Base-by-base conservation (phyloP, 2,329 filamentous ascomycete genomes). In the Aspergillus sp. region DNA sequence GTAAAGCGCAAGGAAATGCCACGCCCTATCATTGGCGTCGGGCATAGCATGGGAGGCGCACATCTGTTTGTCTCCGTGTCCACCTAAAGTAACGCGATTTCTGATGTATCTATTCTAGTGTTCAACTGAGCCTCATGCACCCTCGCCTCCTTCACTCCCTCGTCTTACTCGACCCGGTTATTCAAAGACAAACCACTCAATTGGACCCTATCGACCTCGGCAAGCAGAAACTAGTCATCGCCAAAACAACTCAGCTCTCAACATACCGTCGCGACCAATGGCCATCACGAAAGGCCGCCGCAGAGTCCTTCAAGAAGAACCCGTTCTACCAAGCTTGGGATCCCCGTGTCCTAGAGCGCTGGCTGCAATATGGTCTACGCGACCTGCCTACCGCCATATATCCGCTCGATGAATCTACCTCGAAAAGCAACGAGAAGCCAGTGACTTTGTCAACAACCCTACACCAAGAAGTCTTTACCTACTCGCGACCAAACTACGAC, bases 321-420 rank as follows among this genome's bases (percentile, higher is more conserved):
- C 85, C 85, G 48, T 96, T 96, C 79, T 97, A 96, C 78, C 82
- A 87, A 65, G 69, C 84, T 11, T 98, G 94, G 94, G 92, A 98
- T 70, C 82, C 85, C 1, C 85, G 93, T 50, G 93, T 93, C 0
- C 82, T 97, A 0, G 87, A 93, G 11, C 82, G 84, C 34, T 94
- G 90, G 89, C 77, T 93, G 49, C 68, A 85, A 61, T 83, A 91
- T 71, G 93, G 93, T 13, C 79, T 97, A n/a, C 85, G 91, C n/a
- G 84, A 89, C 17, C 81, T 89, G 2, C 91, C 91, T 2, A 92
- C 91, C 0, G 69, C 73, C n/a, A 72, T 77, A 55, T 66, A 79
- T 65, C 73, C 73, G 5, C 64, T 75, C 4, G 64, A 71, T 11
- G 61, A 68, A 45, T 62, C 66, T 7, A 57, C 61, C n/a, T 34